phyloP scores from a whole-genome alignment of 2,329 filamentous ascomycete genomes.

The Calonectria pteridis region DNA sequence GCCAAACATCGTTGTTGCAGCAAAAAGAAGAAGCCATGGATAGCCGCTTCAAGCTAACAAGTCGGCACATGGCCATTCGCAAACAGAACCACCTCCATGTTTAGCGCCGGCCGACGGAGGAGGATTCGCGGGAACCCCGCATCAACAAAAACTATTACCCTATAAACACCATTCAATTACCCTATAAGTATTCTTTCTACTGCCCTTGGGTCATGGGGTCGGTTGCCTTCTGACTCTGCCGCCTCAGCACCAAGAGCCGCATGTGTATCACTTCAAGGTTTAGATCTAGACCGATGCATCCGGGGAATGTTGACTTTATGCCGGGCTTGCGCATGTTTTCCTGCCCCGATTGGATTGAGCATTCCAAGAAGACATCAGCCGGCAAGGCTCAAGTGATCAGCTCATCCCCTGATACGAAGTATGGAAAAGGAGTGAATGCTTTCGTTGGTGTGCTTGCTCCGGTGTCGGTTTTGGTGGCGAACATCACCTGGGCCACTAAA shows the following conservation, averaged over 20 bases:
- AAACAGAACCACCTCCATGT: background rate
- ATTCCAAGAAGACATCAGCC: background rate
- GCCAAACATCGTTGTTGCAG: no score
- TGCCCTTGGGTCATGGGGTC: background rate
- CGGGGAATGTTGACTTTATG: background rate
- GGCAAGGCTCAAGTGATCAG: background rate
- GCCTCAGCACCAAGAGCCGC: background rate
- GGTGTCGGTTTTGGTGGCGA: background rate
- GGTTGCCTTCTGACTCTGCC: conserved; percentile 1
- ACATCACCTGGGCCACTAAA: background rate
- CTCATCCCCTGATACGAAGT: background rate
- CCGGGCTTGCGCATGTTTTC: background rate
- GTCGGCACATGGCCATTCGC: background rate
- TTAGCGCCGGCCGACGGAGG: background rate
- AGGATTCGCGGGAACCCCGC: background rate
- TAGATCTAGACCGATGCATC: background rate
- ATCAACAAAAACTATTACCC: conserved; percentile 25
- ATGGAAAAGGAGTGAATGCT: background rate
- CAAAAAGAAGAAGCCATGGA: background rate
- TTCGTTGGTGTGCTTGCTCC: background rate
- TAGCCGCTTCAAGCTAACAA: background rate
- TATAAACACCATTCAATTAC: conserved; percentile 20
- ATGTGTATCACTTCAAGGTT: background rate
- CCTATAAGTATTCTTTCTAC: conserved; percentile 5
- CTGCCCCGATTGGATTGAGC: background rate